A percentile compares a stretch with the other conserved stretches of the same genome.
phyloP scores from a whole-genome alignment of 2,329 filamentous ascomycete species.

The Colletotrichum lentis region DNA sequence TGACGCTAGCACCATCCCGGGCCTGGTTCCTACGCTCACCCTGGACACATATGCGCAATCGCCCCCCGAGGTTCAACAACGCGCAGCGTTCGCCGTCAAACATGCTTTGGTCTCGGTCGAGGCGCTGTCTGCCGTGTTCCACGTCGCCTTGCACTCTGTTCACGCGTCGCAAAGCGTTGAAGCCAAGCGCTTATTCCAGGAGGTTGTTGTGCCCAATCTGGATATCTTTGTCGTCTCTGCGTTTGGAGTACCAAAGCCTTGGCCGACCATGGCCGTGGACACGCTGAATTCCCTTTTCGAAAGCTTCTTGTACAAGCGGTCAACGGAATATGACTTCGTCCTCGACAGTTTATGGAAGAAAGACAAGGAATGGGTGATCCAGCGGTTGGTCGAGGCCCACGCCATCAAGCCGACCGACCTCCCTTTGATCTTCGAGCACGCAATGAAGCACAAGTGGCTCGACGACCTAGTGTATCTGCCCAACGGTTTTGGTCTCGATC shows the following conservation, averaged over 20 bases:
- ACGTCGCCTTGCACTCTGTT: slow-evolving; percentile 68
- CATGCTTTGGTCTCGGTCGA: slow-evolving; percentile 90
- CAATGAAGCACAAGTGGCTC: slow-evolving; percentile 83
- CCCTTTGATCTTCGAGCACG: slow-evolving; percentile 65
- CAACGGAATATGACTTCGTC: slow-evolving; percentile 84
- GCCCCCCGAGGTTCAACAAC: slow-evolving; percentile 58
- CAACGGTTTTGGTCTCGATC: slow-evolving; percentile 86
- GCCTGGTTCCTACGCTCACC: slow-evolving; percentile 80
- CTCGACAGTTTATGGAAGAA: slow-evolving; percentile 92
- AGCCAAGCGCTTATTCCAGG: slow-evolving; percentile 71
- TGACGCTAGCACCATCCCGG: slow-evolving; percentile 85
- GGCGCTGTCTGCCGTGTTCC: slow-evolving; percentile 76
- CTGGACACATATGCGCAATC: slow-evolving; percentile 63
- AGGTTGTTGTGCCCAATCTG: slow-evolving; percentile 75
- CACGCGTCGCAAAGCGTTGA: slow-evolving; percentile 69
- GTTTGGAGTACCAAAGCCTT: slow-evolving; percentile 79
- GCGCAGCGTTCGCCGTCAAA: slow-evolving; percentile 71
- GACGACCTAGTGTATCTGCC: slow-evolving; percentile 79
- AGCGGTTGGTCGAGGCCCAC: slow-evolving; percentile 80
- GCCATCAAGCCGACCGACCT: slow-evolving; percentile 70
- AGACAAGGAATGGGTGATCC: slow-evolving; percentile 85
- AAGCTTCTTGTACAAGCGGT: slow-evolving; percentile 81
- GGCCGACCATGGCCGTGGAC: slow-evolving; percentile 77
- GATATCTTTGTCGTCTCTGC: slow-evolving; percentile 82
- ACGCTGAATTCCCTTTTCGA: slow-evolving; percentile 81